phyloP scores from a whole-genome alignment of 345 rosid genomes.

The Firmiana major region DNA sequence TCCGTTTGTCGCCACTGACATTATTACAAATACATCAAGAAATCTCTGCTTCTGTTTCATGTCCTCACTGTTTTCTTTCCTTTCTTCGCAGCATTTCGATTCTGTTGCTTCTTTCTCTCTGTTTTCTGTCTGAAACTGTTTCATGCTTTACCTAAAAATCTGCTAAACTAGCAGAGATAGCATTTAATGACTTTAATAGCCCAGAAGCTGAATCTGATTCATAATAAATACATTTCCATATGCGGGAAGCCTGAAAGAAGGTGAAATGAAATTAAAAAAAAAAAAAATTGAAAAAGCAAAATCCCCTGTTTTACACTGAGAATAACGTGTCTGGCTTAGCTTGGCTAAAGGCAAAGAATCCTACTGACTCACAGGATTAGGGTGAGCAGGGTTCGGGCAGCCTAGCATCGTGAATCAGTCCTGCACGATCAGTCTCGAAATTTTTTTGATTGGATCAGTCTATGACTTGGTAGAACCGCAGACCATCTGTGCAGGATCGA shows the following conservation, averaged over 20 bases:
- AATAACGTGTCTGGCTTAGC: background rate
- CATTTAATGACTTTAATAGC: slow-evolving; percentile 14
- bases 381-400: too few relatives aligned
- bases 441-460: too few relatives aligned
- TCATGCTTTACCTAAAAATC: slow-evolving; percentile 24
- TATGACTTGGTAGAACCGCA: too few relatives aligned
- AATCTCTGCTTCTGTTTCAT: slow-evolving; percentile 3
- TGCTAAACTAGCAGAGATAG: slow-evolving; percentile 10
- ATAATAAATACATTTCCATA: background rate
- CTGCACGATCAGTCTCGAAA: too few relatives aligned
- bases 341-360: slow-evolving; percentile 1
- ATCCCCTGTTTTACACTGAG: background rate
- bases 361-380: slow-evolving; percentile 11
- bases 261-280: background rate
- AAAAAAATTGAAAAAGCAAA: background rate
- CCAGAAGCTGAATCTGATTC: background rate
- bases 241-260: background rate
- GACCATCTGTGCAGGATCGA: too few relatives aligned
- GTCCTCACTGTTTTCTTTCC: background rate
- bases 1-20: slow-evolving; percentile 24
- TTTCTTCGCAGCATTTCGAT: background rate
- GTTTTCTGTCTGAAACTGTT: slow-evolving; percentile 11
- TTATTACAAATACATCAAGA: slow-evolving; percentile 10
- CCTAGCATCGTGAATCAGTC: too few relatives aligned
- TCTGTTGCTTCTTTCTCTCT: slow-evolving; percentile 4